Conservation (phyloP, 2,329 filamentous ascomycete genomes). For the Metarhizium album region DNA sequence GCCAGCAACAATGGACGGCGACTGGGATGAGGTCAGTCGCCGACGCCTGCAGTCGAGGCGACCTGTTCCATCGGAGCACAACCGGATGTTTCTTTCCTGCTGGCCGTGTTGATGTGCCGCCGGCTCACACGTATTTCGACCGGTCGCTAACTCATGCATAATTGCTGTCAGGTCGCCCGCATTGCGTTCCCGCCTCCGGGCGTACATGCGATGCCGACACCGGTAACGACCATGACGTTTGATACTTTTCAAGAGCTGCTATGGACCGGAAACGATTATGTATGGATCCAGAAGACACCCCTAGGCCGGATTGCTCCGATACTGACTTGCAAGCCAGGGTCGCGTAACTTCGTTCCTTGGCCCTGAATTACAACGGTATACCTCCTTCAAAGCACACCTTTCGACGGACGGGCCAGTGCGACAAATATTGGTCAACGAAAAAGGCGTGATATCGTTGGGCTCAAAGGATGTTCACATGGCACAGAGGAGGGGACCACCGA, state of each 20-base stretch:
- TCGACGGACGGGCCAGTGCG: constrained; percentile 67
- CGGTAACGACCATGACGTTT: constrained; percentile 74
- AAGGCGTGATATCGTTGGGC: constrained; percentile 78
- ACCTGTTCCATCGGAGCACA: not conserved
- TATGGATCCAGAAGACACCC: constrained; percentile 32
- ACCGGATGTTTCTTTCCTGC: not conserved
- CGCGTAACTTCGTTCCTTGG: constrained; percentile 83
- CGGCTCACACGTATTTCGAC: not conserved
- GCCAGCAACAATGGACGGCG: constrained; percentile 47
- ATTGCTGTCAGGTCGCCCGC: constrained; percentile 55
- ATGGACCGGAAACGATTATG: constrained; percentile 87
- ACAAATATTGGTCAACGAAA: constrained; percentile 84
- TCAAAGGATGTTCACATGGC: constrained; percentile 80
- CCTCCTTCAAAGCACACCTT: constrained; percentile 74
- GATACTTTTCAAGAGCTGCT: constrained; percentile 82
- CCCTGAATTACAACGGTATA: constrained; percentile 76
- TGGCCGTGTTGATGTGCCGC: not conserved
- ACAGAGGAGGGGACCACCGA: constrained; percentile 65
- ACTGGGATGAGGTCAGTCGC: constrained; percentile 52
- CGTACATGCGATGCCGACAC: constrained; percentile 57
- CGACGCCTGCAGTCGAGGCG: not conserved
- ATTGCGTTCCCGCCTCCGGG: constrained; percentile 71
- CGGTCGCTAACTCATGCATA: constrained; percentile 4
- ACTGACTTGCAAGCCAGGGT: constrained; percentile 47
- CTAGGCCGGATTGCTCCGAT: not conserved